Evolutionary conservation across 2,329 filamentous ascomycete species (phyloP).

Genomic region (Trichoderma cornu-damae): DNA sequence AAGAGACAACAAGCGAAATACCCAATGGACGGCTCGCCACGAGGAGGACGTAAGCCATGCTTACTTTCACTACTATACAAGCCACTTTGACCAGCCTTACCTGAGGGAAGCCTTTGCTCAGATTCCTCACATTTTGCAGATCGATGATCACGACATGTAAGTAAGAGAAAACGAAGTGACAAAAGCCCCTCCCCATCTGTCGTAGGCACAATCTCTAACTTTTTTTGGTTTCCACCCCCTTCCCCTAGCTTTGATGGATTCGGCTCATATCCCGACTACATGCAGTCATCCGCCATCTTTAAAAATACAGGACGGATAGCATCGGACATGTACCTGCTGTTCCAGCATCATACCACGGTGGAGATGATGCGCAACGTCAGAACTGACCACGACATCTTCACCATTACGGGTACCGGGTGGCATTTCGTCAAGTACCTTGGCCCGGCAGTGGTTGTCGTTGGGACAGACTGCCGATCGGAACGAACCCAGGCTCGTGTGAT

Average conservation of each 20-base stretch:
- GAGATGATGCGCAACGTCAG: constrained; percentile 87
- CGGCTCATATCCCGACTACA: constrained; percentile 94
- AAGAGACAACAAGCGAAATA: constrained; percentile 85
- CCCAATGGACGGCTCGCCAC: constrained; percentile 86
- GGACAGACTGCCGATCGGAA: constrained; percentile 87
- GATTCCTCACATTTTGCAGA: constrained; percentile 86
- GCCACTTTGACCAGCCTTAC: constrained; percentile 95
- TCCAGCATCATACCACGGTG: constrained; percentile 95
- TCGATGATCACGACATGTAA: constrained; percentile 98
- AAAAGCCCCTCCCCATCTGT: not conserved
- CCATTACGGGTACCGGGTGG: constrained; percentile 95
- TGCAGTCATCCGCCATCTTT: constrained; percentile 97
- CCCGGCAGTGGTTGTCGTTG: constrained; percentile 82
- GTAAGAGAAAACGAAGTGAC: constrained; percentile 36
- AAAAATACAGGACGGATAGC: constrained; percentile 95
- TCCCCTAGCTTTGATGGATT: constrained; percentile 96
- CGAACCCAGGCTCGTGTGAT: constrained; percentile 86
- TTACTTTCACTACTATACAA: constrained; percentile 98
- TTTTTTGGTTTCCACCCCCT: too few relatives aligned
- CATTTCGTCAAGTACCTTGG: constrained; percentile 97
- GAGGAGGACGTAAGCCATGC: constrained; percentile 94
- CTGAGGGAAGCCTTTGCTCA: constrained; percentile 93
- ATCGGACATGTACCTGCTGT: constrained; percentile 95
- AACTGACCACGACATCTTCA: constrained; percentile 89
- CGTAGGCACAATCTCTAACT: not conserved